A percentile compares a stretch with the other conserved stretches of the same genome.
Evolutionary conservation across 345 rosid genomes (phyloP).

Genomic region (Nasturtium officinale): DNA sequence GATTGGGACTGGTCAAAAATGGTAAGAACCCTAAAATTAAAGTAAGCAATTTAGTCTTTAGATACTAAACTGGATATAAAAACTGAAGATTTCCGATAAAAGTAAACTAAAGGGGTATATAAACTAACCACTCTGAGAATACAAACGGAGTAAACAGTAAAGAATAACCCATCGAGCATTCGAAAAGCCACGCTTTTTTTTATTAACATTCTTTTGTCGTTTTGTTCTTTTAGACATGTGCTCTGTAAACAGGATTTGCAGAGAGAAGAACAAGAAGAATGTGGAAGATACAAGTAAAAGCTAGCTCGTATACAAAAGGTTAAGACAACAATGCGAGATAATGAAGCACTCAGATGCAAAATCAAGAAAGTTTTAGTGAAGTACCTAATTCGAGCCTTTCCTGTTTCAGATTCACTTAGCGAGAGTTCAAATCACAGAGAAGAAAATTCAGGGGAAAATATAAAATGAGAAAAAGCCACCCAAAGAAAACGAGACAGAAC

Average conservation of each 20-base stretch:
- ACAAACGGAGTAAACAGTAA: slow-evolving; percentile 30
- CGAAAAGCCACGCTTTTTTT: slow-evolving; percentile 40
- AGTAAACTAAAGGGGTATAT: slow-evolving; percentile 2
- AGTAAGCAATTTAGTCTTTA: slow-evolving; percentile 29
- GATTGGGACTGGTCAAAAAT: slow-evolving; percentile 19
- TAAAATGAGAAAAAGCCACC: background rate
- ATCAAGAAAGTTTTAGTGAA: slow-evolving; percentile 24
- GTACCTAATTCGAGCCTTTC: slow-evolving; percentile 51
- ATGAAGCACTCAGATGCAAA: slow-evolving; percentile 41
- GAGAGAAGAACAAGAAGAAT: slow-evolving; percentile 36
- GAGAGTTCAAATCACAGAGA: slow-evolving; percentile 26
- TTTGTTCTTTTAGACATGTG: slow-evolving; percentile 22
- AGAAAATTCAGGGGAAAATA: background rate
- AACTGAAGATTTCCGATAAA: slow-evolving; percentile 15
- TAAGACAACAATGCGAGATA: slow-evolving; percentile 5
- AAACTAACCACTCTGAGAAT: background rate
- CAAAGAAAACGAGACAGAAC: slow-evolving; percentile 20
- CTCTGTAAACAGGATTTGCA: slow-evolving; percentile 25
- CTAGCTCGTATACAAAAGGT: slow-evolving; percentile 10
- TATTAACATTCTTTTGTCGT: slow-evolving; percentile 30
- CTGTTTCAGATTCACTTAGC: slow-evolving; percentile 27
- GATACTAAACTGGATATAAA: background rate
- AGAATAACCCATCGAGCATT: slow-evolving; percentile 36
- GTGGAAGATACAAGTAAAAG: slow-evolving; percentile 32
- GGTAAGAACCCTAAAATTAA: slow-evolving; percentile 41